Evolutionary conservation across 2,329 filamentous ascomycete genomes (phyloP).

Genomic region (Alternaria novae-zelandiae): DNA sequence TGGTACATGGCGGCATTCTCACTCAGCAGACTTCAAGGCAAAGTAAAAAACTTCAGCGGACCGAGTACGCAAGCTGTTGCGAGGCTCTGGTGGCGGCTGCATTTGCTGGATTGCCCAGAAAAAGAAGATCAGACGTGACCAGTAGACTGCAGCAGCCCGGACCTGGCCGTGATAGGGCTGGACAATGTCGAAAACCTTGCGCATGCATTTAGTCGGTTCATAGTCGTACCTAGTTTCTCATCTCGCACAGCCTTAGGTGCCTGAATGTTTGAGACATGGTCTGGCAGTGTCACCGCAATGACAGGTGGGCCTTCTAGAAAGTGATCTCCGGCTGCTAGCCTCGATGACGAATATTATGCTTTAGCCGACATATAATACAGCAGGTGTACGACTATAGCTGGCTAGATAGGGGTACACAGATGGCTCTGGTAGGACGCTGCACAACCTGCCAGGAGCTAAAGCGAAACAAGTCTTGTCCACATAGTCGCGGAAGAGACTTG

Average conservation of each 20-base stretch:
- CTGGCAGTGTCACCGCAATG: constrained; percentile 5
- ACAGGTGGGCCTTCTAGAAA: constrained; percentile 20
- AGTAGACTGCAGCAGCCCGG: constrained; percentile 28
- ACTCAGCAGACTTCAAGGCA: constrained; percentile 23
- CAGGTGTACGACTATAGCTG: constrained; percentile 9
- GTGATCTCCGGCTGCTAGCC: constrained; percentile 18
- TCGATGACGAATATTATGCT: constrained; percentile 35
- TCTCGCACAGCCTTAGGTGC: constrained; percentile 4
- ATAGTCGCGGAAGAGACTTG: constrained; percentile 16
- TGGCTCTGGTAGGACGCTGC: constrained; percentile 13
- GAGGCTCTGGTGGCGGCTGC: constrained; percentile 26
- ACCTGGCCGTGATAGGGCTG: constrained; percentile 31
- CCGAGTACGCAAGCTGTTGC: constrained; percentile 3
- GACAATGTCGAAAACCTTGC: constrained; percentile 14
- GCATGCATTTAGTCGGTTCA: constrained; percentile 14
- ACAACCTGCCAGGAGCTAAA: constrained; percentile 20
- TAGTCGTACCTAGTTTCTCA: constrained; percentile 6
- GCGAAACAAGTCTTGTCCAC: constrained; percentile 13
- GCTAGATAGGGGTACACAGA: constrained; percentile 27
- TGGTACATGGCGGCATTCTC: constrained; percentile 24
- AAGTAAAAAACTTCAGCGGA: constrained; percentile 17
- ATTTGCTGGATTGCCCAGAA: constrained; percentile 25
- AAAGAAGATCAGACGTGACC: constrained; percentile 29
- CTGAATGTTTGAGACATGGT: constrained; percentile 8
- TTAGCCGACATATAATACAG: constrained; percentile 28